Conservation (phyloP, 345 rosid genomes). For the Lepidium aucheri region DNA sequence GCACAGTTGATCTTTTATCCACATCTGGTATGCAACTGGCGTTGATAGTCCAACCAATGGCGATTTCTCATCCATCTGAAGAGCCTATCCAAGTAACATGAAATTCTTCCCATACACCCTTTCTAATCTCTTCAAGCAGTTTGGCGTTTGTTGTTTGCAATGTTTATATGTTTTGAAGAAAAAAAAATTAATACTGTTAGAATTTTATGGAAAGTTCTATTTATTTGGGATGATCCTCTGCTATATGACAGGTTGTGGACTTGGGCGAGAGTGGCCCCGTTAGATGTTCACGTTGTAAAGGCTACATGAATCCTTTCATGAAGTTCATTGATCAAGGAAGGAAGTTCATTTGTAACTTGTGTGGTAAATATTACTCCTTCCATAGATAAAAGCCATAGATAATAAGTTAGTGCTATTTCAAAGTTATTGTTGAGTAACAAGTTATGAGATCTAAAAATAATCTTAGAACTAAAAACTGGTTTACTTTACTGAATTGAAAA, state of each 20-base stretch:
- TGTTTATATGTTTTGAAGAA: background rate
- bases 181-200: background rate
- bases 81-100: slow-evolving; percentile 78
- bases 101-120: slow-evolving; percentile 4
- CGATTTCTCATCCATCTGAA: slow-evolving; percentile 91
- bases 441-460: background rate
- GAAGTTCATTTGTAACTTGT: slow-evolving; percentile 73
- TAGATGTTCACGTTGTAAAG: slow-evolving; percentile 90
- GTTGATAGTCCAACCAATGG: slow-evolving; percentile 82
- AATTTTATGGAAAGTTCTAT: background rate
- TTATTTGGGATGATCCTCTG: background rate
- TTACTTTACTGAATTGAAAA: background rate
- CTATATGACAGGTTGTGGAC: slow-evolving; percentile 60
- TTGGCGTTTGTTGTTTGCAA: background rate
- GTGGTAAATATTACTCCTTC: slow-evolving; percentile 34
- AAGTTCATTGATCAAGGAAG: slow-evolving; percentile 88
- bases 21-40: slow-evolving; percentile 96
- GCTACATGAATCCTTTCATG: slow-evolving; percentile 86
- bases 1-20: slow-evolving; percentile 82
- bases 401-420: background rate
- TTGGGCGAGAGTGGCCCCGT: slow-evolving; percentile 92
- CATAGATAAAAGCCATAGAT: background rate
- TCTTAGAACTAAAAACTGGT: background rate
- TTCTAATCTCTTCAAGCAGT: background rate
- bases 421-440: background rate